Evolutionary conservation across 768 basidiomycete genomes (phyloP).

Genomic region (Tubosaeta sp.): DNA sequence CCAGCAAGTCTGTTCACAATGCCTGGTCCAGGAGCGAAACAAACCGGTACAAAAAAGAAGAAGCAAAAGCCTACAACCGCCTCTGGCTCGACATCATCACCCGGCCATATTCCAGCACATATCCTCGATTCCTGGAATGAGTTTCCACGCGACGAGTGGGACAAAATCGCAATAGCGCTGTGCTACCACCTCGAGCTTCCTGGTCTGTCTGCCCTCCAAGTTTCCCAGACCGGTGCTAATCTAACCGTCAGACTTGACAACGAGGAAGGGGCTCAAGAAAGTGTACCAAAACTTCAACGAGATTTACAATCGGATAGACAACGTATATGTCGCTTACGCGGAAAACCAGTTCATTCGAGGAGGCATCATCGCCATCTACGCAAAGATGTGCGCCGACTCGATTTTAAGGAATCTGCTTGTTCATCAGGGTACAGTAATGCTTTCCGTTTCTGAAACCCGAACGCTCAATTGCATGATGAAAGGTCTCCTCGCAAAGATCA

Average conservation of each 20-base stretch:
- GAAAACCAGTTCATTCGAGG: constrained; percentile 48
- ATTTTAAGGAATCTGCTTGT: constrained; percentile 58
- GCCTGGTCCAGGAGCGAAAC: constrained; percentile 24
- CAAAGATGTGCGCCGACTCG: constrained; percentile 59
- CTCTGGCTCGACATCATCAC: background rate
- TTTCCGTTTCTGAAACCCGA: background rate
- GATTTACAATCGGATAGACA: constrained; percentile 47
- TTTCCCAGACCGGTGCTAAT: background rate
- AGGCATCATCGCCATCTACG: constrained; percentile 57
- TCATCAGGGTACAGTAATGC: constrained; percentile 36
- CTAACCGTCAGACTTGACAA: constrained; percentile 45
- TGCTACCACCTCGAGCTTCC: constrained; percentile 52
- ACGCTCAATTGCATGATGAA: background rate
- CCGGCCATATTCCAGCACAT: background rate
- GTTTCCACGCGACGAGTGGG: constrained; percentile 43
- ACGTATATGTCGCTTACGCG: constrained; percentile 40
- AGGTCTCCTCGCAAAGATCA: constrained; percentile 53
- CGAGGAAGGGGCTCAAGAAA: constrained; percentile 57
- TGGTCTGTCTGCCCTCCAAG: constrained; percentile 32
- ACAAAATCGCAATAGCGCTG: constrained; percentile 40
- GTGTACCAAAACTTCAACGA: constrained; percentile 54
- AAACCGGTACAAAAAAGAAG: constrained; percentile 13
- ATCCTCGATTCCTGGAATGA: constrained; percentile 11
- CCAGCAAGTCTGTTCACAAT: too few relatives aligned
- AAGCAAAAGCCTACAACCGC: constrained; percentile 3